phyloP scores from a whole-genome alignment of 305 asterid species.

The Fraxinus baroniana region DNA sequence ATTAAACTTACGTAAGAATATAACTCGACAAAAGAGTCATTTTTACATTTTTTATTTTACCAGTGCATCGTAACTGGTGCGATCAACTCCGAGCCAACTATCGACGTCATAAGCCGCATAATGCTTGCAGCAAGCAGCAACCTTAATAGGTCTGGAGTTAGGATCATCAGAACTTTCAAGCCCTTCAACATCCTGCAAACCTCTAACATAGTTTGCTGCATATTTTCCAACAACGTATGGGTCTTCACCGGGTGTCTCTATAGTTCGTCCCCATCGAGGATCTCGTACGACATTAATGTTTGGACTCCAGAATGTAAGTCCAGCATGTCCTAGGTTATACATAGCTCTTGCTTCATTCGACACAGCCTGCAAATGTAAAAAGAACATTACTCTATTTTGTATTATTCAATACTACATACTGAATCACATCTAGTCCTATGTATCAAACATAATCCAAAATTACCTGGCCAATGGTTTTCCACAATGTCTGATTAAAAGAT shows the following conservation, averaged over 20 bases:
- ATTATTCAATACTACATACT: not conserved
- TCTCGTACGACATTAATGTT: constrained; percentile 43
- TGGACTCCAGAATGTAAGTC: constrained; percentile 54
- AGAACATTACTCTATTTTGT: not conserved
- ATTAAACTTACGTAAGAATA: not conserved
- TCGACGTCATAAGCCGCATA: constrained; percentile 44
- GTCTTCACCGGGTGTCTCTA: constrained; percentile 47
- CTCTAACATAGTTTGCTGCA: constrained; percentile 38
- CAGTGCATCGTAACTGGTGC: constrained; percentile 26
- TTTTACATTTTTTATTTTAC: not conserved
- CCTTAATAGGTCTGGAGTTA: constrained; percentile 38
- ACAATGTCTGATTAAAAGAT: constrained; percentile 34
- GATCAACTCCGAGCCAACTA: constrained; percentile 38
- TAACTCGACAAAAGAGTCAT: not conserved
- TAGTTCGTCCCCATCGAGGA: constrained; percentile 51
- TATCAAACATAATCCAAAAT: not conserved
- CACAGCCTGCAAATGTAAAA: constrained; percentile 28
- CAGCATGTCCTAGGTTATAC: constrained; percentile 45
- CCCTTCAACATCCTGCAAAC: constrained; percentile 39
- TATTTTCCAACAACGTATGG: constrained; percentile 36
- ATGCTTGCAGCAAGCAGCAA: constrained; percentile 46
- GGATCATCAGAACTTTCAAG: constrained; percentile 10
- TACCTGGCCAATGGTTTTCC: constrained; percentile 42
- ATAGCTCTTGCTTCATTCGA: constrained; percentile 52
- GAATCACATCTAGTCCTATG: not conserved